Percentiles rank a stretch among this genome's conserved stretches.
phyloP scores from a whole-genome alignment of 352 stramenopile species.

The Thalassiosira pacifica region DNA sequence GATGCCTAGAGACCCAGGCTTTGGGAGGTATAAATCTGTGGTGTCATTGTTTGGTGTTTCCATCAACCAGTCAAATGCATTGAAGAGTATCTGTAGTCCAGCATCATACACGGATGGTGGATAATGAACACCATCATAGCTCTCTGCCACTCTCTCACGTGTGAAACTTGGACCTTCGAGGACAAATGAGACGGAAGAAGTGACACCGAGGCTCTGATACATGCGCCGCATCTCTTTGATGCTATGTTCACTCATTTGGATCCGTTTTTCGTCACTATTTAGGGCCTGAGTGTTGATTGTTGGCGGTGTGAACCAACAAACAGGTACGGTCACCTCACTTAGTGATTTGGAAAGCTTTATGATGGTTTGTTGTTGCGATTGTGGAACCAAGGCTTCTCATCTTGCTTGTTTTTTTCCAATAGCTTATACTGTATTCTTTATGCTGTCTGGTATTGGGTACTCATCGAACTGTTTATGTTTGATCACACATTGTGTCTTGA shows the following conservation, averaged over 20 bases:
- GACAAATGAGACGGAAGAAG: conserved; percentile 55
- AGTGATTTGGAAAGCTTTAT: conserved; percentile 48
- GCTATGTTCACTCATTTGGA: conserved; percentile 68
- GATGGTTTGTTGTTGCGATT: conserved; percentile 51
- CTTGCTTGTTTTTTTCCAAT: no score
- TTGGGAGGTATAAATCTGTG: conserved; percentile 2
- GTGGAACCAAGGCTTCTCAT: no score
- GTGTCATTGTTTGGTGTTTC: neutral
- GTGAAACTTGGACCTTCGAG: conserved; percentile 66
- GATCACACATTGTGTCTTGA: neutral
- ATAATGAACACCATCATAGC: conserved; percentile 72
- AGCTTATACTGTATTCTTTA: no score
- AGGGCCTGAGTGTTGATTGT: conserved; percentile 66
- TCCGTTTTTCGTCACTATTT: conserved; percentile 67
- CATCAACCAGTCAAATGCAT: conserved; percentile 66
- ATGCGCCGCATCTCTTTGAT: conserved; percentile 62
- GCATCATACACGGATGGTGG: conserved; percentile 63
- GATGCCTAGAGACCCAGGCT: conserved; percentile 43
- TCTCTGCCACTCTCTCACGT: conserved; percentile 49
- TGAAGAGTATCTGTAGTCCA: conserved; percentile 63
- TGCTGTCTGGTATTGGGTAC: no score
- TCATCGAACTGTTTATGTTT: neutral
- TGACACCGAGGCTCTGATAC: conserved; percentile 49
- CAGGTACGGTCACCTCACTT: conserved; percentile 12
- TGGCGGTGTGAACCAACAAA: conserved; percentile 64